Evolutionary conservation across 116 monocot genomes (phyloP).

Genomic region (Dioscorea cayenensis): DNA sequence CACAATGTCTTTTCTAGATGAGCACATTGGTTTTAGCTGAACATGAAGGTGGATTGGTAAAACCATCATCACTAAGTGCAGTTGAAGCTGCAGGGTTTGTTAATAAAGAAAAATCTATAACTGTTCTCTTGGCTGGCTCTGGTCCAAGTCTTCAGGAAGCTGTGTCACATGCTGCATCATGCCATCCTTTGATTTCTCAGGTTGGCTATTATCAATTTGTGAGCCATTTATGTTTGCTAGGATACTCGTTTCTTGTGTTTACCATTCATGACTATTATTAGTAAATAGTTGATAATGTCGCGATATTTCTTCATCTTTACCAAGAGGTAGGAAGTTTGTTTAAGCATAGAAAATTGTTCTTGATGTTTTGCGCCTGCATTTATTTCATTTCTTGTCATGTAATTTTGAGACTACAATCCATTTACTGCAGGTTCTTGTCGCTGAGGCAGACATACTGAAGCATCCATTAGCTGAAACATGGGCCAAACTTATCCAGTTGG

Average conservation of each 20-base stretch:
- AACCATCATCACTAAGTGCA: constrained; percentile 84
- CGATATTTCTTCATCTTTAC: no score
- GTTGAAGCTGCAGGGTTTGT: constrained; percentile 68
- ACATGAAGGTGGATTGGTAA: constrained; percentile 79
- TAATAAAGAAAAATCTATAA: constrained; percentile 57
- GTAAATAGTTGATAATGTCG: no score
- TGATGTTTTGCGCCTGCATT: no score
- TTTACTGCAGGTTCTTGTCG: constrained; percentile 80
- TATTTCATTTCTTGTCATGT: no score
- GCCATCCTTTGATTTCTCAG: constrained; percentile 42
- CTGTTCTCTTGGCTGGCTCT: constrained; percentile 81
- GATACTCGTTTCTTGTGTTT: no score
- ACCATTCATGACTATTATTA: no score
- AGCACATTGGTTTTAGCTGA: constrained; percentile 85
- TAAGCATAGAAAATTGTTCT: no score
- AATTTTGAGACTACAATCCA: neutral
- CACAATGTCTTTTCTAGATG: constrained; percentile 27
- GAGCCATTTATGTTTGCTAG: neutral
- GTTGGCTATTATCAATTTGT: neutral
- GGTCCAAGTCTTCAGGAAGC: constrained; percentile 69
- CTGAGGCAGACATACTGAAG: constrained; percentile 57
- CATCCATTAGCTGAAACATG: constrained; percentile 93
- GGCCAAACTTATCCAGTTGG: constrained; percentile 68
- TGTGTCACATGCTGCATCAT: constrained; percentile 79
- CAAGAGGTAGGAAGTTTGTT: no score